phyloP scores from a whole-genome alignment of 2,329 filamentous ascomycete genomes.

The Paecilomyces dactylethromorphus region DNA sequence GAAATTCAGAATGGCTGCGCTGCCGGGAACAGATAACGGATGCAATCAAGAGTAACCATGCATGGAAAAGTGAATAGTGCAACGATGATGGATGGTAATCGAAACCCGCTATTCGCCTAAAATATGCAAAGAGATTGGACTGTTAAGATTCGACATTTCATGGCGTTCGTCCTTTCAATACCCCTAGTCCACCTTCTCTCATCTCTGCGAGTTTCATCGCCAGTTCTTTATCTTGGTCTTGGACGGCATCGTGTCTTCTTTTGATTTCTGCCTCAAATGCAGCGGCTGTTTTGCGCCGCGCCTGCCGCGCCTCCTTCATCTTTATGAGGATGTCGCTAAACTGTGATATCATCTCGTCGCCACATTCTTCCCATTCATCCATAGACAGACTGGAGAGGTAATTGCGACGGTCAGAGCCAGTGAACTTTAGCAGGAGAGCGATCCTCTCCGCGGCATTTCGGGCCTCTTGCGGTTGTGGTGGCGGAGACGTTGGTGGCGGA shows the following conservation, averaged over 20 bases:
- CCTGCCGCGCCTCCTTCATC: slow-evolving; percentile 47
- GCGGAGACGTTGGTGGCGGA: slow-evolving; percentile 13
- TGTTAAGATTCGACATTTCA: neutral
- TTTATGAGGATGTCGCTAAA: slow-evolving; percentile 46
- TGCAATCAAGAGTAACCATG: neutral
- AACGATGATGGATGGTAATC: neutral
- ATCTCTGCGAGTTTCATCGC: slow-evolving; percentile 47
- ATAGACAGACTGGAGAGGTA: slow-evolving; percentile 50
- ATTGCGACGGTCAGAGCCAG: slow-evolving; percentile 34
- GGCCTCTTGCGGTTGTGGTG: slow-evolving; percentile 10
- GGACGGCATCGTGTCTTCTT: slow-evolving; percentile 45
- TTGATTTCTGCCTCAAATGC: slow-evolving; percentile 51
- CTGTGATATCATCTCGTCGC: slow-evolving; percentile 53
- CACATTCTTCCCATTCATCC: slow-evolving; percentile 55
- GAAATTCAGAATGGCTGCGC: neutral
- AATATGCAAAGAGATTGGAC: neutral
- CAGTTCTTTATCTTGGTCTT: slow-evolving; percentile 43
- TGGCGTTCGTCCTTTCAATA: slow-evolving; percentile 40
- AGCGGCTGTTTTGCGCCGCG: slow-evolving; percentile 47
- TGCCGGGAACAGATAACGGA: neutral
- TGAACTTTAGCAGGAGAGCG: slow-evolving; percentile 27
- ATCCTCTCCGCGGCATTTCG: slow-evolving; percentile 27
- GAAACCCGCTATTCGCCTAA: neutral
- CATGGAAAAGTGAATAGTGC: neutral
- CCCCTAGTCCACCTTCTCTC: slow-evolving; percentile 47